Conservation (phyloP, 1,284 basidiomycete genomes). For the Tilletia indica region DNA sequence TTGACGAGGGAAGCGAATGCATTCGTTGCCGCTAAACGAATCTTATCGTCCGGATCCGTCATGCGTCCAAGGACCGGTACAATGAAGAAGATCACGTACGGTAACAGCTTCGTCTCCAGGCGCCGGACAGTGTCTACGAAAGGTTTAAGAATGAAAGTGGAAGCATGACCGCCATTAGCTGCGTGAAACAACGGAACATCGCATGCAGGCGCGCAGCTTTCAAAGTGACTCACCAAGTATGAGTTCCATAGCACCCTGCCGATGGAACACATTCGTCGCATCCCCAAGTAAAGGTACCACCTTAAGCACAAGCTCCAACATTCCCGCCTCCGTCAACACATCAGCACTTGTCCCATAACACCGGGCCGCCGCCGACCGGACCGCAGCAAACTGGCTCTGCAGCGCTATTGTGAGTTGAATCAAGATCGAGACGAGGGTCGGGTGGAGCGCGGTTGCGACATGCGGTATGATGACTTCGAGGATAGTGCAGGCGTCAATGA, state of each 20-base stretch:
- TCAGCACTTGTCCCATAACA: conserved; percentile 85
- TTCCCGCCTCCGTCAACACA: conserved; percentile 77
- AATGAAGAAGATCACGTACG: conserved; percentile 95
- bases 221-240: neutral
- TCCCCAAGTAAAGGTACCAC: conserved; percentile 84
- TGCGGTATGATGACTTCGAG: conserved; percentile 77
- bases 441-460: conserved; percentile 71
- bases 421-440: conserved; percentile 70
- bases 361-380: conserved; percentile 80
- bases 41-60: conserved; percentile 89
- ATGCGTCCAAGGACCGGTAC: conserved; percentile 95
- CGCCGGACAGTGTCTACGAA: conserved; percentile 85
- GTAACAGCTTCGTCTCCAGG: conserved; percentile 89
- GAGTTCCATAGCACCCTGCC: conserved; percentile 83
- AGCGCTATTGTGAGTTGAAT: conserved; percentile 74
- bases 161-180: too few relatives aligned
- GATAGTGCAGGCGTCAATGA: conserved; percentile 89
- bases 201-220: neutral
- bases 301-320: conserved; percentile 81
- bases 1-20: conserved; percentile 98
- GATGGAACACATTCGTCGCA: conserved; percentile 70
- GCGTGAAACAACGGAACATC: too few relatives aligned
- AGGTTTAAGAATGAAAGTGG: too few relatives aligned
- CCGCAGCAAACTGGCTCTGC: conserved; percentile 79
- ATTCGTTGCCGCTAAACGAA: conserved; percentile 87